Evolutionary conservation across 257 asterid species (phyloP), one percentile per base, ranked within the genome.

Genomic region (Coffea canephora): DNA sequence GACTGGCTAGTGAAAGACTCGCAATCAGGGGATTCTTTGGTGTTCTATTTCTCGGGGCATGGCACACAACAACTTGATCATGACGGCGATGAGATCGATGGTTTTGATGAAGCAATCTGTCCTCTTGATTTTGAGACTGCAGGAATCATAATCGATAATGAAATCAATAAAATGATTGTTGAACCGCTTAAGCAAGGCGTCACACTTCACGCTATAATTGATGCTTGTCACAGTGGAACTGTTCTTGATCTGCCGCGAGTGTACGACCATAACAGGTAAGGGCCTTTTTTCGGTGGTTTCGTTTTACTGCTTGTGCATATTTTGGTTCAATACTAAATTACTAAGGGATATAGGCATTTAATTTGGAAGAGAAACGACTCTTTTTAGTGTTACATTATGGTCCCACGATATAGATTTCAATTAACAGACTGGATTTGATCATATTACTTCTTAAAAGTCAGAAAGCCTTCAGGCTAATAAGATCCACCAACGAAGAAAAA

Each of bases 171-270:
- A 74, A 74, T 82, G 73, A 83, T 90, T 49, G 91, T 93, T 49
- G 69, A 82, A 65, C 93, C 94, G 4, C 93, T 93, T 45, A 76
- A 59, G 41, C 18, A 7, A 45, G 90, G 86, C 0, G 92, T 87
- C 83, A 88, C 75, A 49, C 98, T 93, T 77, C 97, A 93, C 62
- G 94, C 98, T 18, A 84, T 93, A 3, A 71, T 93, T 1, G 98
- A 93, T 78, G 83, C 93, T 76, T 93, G 98, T 65, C 95, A 91
- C 85, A 93, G 97, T 80, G 98, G 98, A 82, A 93, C 97, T 45
- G 41, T 90, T 69, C 92, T 93, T 18, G 98, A 93, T 85, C 77
- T 93, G 46, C 91, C 92, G 0, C 50, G 74, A n/a, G 89, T 88
- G 8, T 93, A 83, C n/a, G 66, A 86, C 80, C 65, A 31, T 6